Evolutionary conservation across 2,329 filamentous ascomycete genomes (phyloP).

Genomic region (Ceratocystis variospora): DNA sequence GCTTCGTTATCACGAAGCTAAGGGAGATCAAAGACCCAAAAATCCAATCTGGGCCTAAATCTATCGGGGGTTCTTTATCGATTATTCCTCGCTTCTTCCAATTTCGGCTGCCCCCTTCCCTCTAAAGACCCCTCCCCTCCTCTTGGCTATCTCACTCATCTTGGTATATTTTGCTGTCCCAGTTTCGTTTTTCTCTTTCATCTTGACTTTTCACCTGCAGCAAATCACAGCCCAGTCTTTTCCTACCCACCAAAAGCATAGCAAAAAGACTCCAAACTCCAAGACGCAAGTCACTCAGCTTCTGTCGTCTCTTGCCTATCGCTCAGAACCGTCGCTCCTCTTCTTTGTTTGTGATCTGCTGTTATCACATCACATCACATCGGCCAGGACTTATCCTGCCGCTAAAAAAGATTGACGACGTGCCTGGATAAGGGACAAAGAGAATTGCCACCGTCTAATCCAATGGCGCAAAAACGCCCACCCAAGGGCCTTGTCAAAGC

Average conservation of each 20-base stretch:
- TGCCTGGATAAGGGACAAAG: background rate
- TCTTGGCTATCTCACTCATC: background rate
- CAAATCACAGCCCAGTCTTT: background rate
- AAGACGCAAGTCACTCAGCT: too few relatives aligned
- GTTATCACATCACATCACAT: too few relatives aligned
- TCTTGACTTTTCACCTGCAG: background rate
- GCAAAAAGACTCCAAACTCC: too few relatives aligned
- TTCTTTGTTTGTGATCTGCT: too few relatives aligned
- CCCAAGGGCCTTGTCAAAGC: slow-evolving; percentile 18
- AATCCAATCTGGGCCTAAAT: background rate
- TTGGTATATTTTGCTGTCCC: background rate
- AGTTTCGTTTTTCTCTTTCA: background rate
- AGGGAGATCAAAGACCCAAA: background rate
- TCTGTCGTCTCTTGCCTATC: too few relatives aligned
- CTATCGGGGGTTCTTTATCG: background rate
- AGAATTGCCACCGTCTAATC: background rate
- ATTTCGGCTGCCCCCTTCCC: slow-evolving; percentile 1
- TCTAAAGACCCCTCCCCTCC: background rate
- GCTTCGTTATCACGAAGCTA: background rate
- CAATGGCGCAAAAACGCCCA: slow-evolving; percentile 17
- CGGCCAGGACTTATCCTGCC: background rate
- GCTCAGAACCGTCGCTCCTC: too few relatives aligned
- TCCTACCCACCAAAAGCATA: background rate
- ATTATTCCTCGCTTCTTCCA: background rate
- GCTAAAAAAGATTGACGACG: background rate